Base-by-base conservation (phyloP, 179 eudicot genomes). In the Sideroxylon spinosum region DNA sequence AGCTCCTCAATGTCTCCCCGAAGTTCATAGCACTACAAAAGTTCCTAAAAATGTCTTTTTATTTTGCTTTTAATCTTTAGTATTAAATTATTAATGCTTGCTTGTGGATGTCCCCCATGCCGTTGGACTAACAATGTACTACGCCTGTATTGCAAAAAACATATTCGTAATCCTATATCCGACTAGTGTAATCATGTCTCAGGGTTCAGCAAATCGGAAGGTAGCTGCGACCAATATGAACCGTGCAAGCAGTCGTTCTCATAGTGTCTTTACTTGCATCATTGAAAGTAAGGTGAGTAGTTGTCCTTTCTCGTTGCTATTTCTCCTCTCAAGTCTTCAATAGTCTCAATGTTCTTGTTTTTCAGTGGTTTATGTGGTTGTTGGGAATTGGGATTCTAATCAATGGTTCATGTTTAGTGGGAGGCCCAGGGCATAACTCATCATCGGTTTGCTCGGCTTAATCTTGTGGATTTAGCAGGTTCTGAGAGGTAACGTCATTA, bases 161-260 rank as follows among this genome's bases (percentile, higher is more conserved):
- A 73, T 4, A 10, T 16, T 73, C 16, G 23, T 29, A 12, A 29
- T 29, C 19, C 13, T 44, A 37, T 28, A 5, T 73, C 22, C 11
- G 17, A 46, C 78, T 50, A 77, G 20, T 55, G 4, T 17, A 67
- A 69, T 63, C 74, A 55, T 32, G 52, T 82, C 78, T 61, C 89
- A 96, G 99, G 99, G 99, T 76, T 86, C 99, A 76, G 86, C 93
- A 79, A 96, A 96, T 86, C 89, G 99, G 85, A 96, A 96, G 84
- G 99, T 96, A 71, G 99, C 99, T 71, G 92, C 99, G 64, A 96
- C 99, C 60, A 96, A 96, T 85, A 96, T 96, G 99, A 96, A 94
- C 78, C 98, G 80, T 78, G 99, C 98, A 37, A 96, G 99, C 78
- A 96, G 99, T 89, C 98, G 99, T 83, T 96, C 98, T 64, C 99